phyloP scores from a whole-genome alignment of 768 basidiomycete species.

The Sistotremastrum suecicum region DNA sequence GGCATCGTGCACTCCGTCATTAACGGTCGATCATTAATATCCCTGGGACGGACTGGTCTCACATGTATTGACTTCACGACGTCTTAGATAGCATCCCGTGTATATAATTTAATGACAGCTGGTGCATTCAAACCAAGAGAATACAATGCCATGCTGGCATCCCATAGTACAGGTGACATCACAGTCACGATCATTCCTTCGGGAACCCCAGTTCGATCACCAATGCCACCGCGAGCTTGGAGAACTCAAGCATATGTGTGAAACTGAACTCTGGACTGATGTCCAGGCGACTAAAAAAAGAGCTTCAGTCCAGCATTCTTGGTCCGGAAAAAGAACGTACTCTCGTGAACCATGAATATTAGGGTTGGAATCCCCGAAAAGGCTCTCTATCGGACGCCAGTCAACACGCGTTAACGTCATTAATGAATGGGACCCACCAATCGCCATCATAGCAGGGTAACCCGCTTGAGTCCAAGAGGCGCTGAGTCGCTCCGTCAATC shows the following conservation, averaged over 20 bases:
- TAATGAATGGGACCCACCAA: constrained; percentile 34
- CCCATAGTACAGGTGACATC: constrained; percentile 15
- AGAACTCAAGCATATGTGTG: constrained; percentile 65
- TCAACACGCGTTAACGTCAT: constrained; percentile 3
- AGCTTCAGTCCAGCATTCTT: constrained; percentile 8
- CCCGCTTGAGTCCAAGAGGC: constrained; percentile 82
- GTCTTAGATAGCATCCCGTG: no score
- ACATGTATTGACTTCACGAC: no score
- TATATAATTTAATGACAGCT: no score
- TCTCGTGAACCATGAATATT: constrained; percentile 74
- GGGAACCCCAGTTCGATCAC: constrained; percentile 38
- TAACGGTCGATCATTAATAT: no score
- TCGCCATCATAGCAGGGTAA: constrained; percentile 73
- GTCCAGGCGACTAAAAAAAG: constrained; percentile 53
- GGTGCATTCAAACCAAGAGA: neutral
- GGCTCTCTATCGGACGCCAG: constrained; percentile 31
- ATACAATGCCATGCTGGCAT: constrained; percentile 22
- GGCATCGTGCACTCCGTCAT: no score
- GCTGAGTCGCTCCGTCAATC: constrained; percentile 19
- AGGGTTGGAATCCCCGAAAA: constrained; percentile 66
- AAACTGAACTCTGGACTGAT: constrained; percentile 84
- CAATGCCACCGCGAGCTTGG: constrained; percentile 38
- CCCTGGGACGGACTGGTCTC: no score
- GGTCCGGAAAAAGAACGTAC: constrained; percentile 30
- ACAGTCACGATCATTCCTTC: constrained; percentile 10